Evolutionary conservation across 2,329 filamentous ascomycete genomes (phyloP), one percentile per base, ranked within the genome.

Genomic region (Xylaria sp.): DNA sequence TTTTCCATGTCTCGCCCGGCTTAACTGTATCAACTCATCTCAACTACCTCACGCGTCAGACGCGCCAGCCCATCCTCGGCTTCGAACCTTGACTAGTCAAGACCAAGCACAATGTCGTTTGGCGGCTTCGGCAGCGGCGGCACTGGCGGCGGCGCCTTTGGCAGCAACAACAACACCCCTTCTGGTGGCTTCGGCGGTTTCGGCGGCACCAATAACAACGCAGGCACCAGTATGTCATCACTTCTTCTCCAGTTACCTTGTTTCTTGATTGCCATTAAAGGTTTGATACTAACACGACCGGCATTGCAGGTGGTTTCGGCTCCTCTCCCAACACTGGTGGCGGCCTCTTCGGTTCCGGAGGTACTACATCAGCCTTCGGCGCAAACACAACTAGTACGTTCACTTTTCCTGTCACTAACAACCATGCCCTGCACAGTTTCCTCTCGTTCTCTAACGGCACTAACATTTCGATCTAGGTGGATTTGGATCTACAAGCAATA

Each of bases 161-260:
- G 91, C 80, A 88, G 88, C 81, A 84, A 84, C 71, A 88, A 86
- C 77, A 83, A 82, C 65, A 81, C 80, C 59, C 76, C 82, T 80
- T 83, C 77, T 73, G 80, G 75, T 74, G 83, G 81, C 26, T 92
- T 92, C 79, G 87, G 87, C 73, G 88, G 88, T 53, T 90, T 88
- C 68, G 86, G 86, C 46, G 61, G 80, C 64, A 82, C 78, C 68
- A 81, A 77, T 69, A 83, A 75, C 68, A 81, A 77, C 60, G 78
- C 80, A 64, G 80, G 77, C 71, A 77, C 84, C 80, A 87, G 88
- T 90, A 88, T 78, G 86, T 84, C 74, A 15, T 68, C 70, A 33
- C 66, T 56, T 74, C 72, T 67, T 57, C 4, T 71, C 73, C 33
- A 59, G 17, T 49, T 57, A 60, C 3, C n/a, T 42, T 56, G 62